phyloP scores from a whole-genome alignment of 2,329 filamentous ascomycete genomes.

The Metarhizium brunneum region DNA sequence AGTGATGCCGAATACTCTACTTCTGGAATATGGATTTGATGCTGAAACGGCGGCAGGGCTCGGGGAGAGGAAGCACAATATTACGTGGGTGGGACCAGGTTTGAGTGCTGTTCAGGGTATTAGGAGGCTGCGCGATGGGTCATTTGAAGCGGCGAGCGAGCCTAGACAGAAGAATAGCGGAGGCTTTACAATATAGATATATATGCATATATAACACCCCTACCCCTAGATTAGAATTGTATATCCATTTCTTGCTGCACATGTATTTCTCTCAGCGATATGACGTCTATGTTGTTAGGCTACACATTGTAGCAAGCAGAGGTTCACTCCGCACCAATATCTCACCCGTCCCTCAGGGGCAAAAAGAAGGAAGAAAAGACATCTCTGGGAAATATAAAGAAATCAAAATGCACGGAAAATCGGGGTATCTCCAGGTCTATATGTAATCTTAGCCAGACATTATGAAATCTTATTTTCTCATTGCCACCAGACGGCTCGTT shows the following conservation, averaged over 20 bases:
- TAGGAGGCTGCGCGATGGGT: constrained; percentile 48
- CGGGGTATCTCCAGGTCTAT: constrained; percentile 29
- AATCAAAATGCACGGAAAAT: constrained; percentile 8
- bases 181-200: constrained; percentile 40
- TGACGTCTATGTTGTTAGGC: no score
- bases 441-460: constrained; percentile 7
- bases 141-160: constrained; percentile 71
- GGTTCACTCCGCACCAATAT: no score
- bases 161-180: constrained; percentile 64
- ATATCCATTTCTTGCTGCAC: neutral
- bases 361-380: no score
- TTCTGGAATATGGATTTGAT: constrained; percentile 62
- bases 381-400: neutral
- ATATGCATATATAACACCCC: neutral
- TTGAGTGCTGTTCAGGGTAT: constrained; percentile 65
- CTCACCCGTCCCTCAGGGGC: no score
- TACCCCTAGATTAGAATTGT: neutral
- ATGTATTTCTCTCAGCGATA: neutral
- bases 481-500: constrained; percentile 60
- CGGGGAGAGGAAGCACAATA: constrained; percentile 56
- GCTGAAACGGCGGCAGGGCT: constrained; percentile 56
- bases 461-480: constrained; percentile 18
- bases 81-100: constrained; percentile 56
- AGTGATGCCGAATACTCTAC: constrained; percentile 59
- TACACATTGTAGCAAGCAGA: no score